phyloP scores from a whole-genome alignment of 139 green algal species.

The Nannochloris sp. region DNA sequence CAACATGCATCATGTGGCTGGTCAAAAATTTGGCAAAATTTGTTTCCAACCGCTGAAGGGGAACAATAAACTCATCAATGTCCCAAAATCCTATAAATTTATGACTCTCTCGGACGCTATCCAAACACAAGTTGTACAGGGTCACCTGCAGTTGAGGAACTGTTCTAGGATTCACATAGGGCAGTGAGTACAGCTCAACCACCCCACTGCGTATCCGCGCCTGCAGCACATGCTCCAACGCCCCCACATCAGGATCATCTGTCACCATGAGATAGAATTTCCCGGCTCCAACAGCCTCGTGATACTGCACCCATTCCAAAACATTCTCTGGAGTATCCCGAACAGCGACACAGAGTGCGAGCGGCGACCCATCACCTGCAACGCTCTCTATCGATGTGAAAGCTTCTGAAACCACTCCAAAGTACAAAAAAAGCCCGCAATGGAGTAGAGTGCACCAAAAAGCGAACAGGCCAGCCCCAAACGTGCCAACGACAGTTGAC shows the following conservation, averaged over 20 bases:
- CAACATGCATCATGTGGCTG: constrained; percentile 1
- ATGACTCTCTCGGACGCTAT: constrained; percentile 4
- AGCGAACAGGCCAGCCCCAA: too few relatives aligned
- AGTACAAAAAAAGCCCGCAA: neutral
- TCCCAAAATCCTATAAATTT: constrained; percentile 20
- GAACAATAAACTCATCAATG: constrained; percentile 19
- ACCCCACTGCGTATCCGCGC: neutral
- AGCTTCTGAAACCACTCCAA: neutral
- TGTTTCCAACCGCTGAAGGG: neutral
- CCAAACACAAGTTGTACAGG: constrained; percentile 11
- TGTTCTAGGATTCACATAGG: constrained; percentile 13
- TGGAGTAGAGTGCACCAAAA: too few relatives aligned
- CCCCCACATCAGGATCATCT: neutral
- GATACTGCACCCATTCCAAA: constrained; percentile 17
- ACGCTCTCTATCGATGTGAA: neutral
- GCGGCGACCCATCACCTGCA: neutral
- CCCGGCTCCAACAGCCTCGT: constrained; percentile 2
- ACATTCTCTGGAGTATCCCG: constrained; percentile 10
- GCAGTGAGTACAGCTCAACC: constrained; percentile 11
- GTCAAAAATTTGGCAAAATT: constrained; percentile 2
- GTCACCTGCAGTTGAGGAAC: constrained; percentile 15
- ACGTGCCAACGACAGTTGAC: too few relatives aligned
- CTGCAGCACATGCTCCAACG: neutral
- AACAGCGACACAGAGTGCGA: constrained; percentile 11
- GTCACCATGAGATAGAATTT: constrained; percentile 22